Conservation (phyloP, 73 alveolate species). For the Paramecium sexaurelia region DNA sequence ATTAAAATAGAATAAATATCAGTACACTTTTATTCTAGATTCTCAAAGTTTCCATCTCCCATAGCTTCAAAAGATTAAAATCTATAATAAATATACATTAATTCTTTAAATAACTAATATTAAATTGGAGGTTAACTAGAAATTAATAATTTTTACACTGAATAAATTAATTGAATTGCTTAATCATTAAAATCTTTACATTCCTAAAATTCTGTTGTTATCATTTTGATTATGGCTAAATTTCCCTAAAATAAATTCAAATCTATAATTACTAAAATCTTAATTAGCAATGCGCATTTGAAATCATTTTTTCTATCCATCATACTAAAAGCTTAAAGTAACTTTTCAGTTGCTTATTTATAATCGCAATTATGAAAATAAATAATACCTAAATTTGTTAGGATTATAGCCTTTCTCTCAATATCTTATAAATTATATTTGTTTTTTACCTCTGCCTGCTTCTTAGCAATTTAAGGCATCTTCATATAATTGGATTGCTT, state of each 20-base stretch:
- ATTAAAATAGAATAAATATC: slow-evolving; percentile 25
- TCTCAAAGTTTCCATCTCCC: slow-evolving; percentile 65
- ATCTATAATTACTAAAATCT: slow-evolving; percentile 2
- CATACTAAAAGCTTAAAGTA: slow-evolving; percentile 40
- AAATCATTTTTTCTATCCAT: slow-evolving; percentile 36
- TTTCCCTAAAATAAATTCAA: slow-evolving; percentile 26
- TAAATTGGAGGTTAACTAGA: slow-evolving; percentile 42
- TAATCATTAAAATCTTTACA: slow-evolving; percentile 50
- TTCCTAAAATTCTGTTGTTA: slow-evolving; percentile 44
- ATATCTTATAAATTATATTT: neutral
- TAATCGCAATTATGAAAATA: slow-evolving; percentile 61
- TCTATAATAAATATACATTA: slow-evolving; percentile 56
- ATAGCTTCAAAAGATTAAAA: slow-evolving; percentile 58
- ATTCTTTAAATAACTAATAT: slow-evolving; percentile 36
- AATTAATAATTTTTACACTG: neutral
- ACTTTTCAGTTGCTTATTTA: slow-evolving; percentile 32
- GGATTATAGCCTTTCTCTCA: slow-evolving; percentile 49
- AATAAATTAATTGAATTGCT: slow-evolving; percentile 53
- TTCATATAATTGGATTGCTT: slow-evolving; percentile 36
- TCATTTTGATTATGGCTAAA: slow-evolving; percentile 48
- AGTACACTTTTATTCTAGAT: slow-evolving; percentile 60
- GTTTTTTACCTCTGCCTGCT: neutral
- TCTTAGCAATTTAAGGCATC: slow-evolving; percentile 44
- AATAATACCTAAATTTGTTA: slow-evolving; percentile 56
- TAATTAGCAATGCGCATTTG: slow-evolving; percentile 54